These are phyloP conservation scores for Phytophthora brassicae DNA, from an alignment of 352 stramenopile species.

Conservation along the genomic window DNA sequence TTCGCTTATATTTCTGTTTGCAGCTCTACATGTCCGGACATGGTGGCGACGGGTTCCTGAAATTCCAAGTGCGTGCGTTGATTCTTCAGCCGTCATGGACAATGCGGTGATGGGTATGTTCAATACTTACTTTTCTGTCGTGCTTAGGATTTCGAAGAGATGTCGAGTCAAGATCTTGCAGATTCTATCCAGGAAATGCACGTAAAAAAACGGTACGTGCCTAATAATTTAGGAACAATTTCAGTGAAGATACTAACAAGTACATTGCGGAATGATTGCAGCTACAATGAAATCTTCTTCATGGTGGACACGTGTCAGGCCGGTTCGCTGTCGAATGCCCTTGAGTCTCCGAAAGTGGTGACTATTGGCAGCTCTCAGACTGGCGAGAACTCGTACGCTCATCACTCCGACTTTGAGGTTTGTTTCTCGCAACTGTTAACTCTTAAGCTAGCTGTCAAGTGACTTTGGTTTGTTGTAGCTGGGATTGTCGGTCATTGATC, in stretches of 20 bases:
- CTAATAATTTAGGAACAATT: too few relatives aligned
- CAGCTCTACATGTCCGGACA: conserved; percentile 94
- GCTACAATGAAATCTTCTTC: conserved; percentile 96
- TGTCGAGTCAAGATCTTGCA: conserved; percentile 94
- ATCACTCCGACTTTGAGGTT: conserved; percentile 85
- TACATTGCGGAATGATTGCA: conserved; percentile 10
- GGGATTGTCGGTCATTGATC: conserved; percentile 86
- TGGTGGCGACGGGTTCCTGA: conserved; percentile 97
- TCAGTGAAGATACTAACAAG: not conserved
- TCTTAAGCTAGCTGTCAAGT: not conserved
- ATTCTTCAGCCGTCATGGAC: conserved; percentile 1
- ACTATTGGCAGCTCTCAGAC: conserved; percentile 91
- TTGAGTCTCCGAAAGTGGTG: conserved; percentile 90
- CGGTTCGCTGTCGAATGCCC: conserved; percentile 88
- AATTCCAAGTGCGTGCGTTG: conserved; percentile 89
- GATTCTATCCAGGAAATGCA: conserved; percentile 95
- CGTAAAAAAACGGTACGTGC: conserved; percentile 79
- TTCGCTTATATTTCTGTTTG: conserved; percentile 17
- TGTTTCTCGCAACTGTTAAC: not conserved
- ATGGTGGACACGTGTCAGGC: conserved; percentile 98
- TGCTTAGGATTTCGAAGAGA: conserved; percentile 92
- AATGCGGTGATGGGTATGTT: conserved; percentile 12
- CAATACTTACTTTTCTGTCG: conserved; percentile 8
- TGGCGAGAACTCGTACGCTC: conserved; percentile 95
- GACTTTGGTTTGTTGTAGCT: conserved; percentile 36